Conservation (phyloP, 2,329 filamentous ascomycete genomes). For the Plectosphaerella plurivora region DNA sequence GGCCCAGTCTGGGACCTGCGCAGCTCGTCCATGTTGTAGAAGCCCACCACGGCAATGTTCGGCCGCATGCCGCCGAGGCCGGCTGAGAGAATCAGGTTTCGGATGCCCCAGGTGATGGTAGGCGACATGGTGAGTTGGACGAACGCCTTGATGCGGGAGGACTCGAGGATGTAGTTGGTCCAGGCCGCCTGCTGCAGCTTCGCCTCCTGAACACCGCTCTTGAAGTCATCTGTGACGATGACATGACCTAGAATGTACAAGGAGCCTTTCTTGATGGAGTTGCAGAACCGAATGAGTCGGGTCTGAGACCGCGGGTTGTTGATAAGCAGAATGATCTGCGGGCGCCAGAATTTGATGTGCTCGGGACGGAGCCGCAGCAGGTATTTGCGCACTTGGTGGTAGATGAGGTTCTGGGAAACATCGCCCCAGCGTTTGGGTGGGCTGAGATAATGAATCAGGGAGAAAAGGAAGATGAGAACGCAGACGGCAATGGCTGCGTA, state of each 20-base stretch:
- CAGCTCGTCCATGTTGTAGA: conserved; percentile 76
- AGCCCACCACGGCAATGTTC: conserved; percentile 78
- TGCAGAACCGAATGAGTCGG: conserved; percentile 84
- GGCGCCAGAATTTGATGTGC: conserved; percentile 91
- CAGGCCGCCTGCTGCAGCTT: conserved; percentile 76
- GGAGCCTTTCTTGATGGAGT: conserved; percentile 82
- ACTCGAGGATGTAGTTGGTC: conserved; percentile 80
- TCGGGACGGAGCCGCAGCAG: conserved; percentile 77
- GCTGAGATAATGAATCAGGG: conserved; percentile 80
- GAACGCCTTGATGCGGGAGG: conserved; percentile 82
- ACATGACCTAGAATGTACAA: conserved; percentile 84
- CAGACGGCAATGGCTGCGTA: conserved; percentile 74
- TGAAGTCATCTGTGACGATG: conserved; percentile 81
- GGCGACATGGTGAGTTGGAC: conserved; percentile 83
- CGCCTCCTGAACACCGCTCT: conserved; percentile 72
- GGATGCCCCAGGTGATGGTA: conserved; percentile 76
- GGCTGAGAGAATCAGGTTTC: conserved; percentile 77
- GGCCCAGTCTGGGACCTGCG: conserved; percentile 53
- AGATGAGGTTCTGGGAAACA: conserved; percentile 84
- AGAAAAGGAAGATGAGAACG: conserved; percentile 70
- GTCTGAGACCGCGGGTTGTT: conserved; percentile 80
- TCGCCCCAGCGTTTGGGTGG: conserved; percentile 88
- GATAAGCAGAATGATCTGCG: conserved; percentile 79
- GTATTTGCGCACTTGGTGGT: conserved; percentile 82
- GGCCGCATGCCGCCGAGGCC: conserved; percentile 85